Percentiles rank a stretch among this genome's conserved stretches.
Conservation (phyloP, 495 filamentous ascomycete genomes). For the Aspergillus mulundensis region DNA sequence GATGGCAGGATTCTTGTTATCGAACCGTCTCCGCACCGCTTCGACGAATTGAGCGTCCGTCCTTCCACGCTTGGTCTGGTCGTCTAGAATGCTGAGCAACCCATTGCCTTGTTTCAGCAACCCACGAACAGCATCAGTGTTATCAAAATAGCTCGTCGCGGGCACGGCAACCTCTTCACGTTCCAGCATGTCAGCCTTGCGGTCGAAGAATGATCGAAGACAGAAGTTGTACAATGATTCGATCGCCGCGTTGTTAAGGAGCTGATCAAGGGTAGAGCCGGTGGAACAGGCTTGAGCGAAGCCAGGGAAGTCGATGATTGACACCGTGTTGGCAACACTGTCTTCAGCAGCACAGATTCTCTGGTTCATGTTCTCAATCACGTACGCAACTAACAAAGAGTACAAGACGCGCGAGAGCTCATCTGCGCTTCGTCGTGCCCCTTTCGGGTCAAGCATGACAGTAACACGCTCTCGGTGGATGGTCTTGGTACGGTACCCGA, state of each 20-base stretch:
- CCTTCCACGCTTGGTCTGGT: constrained; percentile 84
- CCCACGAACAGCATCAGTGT: constrained; percentile 86
- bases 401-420: constrained; percentile 91
- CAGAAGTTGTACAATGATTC: constrained; percentile 91
- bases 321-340: constrained; percentile 84
- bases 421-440: constrained; percentile 86
- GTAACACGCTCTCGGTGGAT: constrained; percentile 92
- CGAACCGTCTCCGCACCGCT: constrained; percentile 84
- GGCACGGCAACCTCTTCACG: constrained; percentile 86
- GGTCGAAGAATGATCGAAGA: constrained; percentile 92
- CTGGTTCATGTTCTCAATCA: constrained; percentile 91
- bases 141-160: constrained; percentile 95
- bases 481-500: constrained; percentile 94
- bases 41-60: constrained; percentile 88
- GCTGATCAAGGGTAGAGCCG: constrained; percentile 81
- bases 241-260: constrained; percentile 89
- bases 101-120: constrained; percentile 90
- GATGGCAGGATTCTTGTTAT: constrained; percentile 89
- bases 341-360: constrained; percentile 84
- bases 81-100: constrained; percentile 87
- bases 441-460: constrained; percentile 90
- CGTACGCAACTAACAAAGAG: constrained; percentile 88
- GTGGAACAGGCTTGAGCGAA: constrained; percentile 82
- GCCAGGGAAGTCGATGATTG: constrained; percentile 93
- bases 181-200: constrained; percentile 84